Base-by-base conservation (phyloP, 2,329 filamentous ascomycete genomes). In the Epichloe aotearoae region DNA sequence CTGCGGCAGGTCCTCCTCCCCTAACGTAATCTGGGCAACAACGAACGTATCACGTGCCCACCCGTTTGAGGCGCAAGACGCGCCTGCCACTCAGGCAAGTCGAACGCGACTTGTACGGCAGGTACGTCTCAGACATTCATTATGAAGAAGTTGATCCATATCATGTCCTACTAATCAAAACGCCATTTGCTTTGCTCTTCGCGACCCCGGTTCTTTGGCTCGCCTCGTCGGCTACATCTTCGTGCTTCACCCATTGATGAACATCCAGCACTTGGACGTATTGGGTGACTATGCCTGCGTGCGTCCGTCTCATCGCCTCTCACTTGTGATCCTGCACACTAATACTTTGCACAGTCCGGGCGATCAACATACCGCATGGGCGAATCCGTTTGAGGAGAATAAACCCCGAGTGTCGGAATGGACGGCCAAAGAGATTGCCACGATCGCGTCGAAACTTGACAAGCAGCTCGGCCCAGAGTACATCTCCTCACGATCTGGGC, bases 381-480 rank as follows among this genome's bases (percentile, higher is more conserved):
- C 70, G 61, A 97, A 96, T 62, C 90, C 90, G 7, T 98, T 93
- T 66, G 83, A 88, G 65, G 85, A 91, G 58, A 66, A 71, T 2
- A 76, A 76, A 62, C 79, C 76, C 47, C 80, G 79, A 41, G 77
- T 95, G 33, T 83, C 79, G 49, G 80, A 86, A 63, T 98, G 88
- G 71, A 95, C 89, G 0, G 88, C 90, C n/a, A 75, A 81, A 58
- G 84, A 98, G 64, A 91, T 96, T 52, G 89, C 89, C 20, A 91
- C 88, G 0, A 74, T 98, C 14, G 86, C 95, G 62, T 80, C 81
- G 57, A 83, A 88, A 34, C 79, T 98, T 33, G 87, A 97, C 63
- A 94, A 90, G 63, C 90, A 96, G 64, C 80, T 98, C 11, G 93
- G 93, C 0, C 93, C 93, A 0, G 94, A 98, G 69, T 98, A 94